Percentiles rank a stretch among this genome's conserved stretches.
phyloP scores from a whole-genome alignment of 495 filamentous ascomycete species.

The Talaromyces borbonicus region DNA sequence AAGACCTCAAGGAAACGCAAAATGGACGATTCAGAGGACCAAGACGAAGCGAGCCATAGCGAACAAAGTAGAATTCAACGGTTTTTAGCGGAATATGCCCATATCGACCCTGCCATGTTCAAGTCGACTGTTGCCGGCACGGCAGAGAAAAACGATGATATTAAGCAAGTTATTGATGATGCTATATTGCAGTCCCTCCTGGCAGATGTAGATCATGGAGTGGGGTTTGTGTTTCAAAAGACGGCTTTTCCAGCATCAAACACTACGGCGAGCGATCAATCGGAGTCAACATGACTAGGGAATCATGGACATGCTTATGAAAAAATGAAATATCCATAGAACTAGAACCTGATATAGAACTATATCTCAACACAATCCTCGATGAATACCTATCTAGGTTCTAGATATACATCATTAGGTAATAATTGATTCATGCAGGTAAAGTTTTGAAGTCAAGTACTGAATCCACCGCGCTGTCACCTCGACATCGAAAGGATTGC shows the following conservation, averaged over 20 bases:
- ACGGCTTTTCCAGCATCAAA: constrained; percentile 12
- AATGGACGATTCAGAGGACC: not conserved
- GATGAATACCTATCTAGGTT: too few relatives aligned
- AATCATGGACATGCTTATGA: too few relatives aligned
- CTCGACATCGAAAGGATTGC: too few relatives aligned
- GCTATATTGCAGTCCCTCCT: constrained; percentile 51
- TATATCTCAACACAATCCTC: too few relatives aligned
- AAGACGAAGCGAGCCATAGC: constrained; percentile 9
- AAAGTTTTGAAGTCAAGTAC: too few relatives aligned
- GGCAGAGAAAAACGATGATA: constrained; percentile 18
- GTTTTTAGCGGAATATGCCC: constrained; percentile 55
- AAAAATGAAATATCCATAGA: too few relatives aligned
- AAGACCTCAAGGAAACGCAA: not conserved
- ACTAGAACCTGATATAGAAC: too few relatives aligned
- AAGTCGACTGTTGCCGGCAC: not conserved
- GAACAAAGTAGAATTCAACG: constrained; percentile 42
- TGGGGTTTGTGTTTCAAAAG: constrained; percentile 65
- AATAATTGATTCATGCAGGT: too few relatives aligned
- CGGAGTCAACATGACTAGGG: too few relatives aligned
- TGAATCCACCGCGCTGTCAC: too few relatives aligned
- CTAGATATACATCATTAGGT: too few relatives aligned
- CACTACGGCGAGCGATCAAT: too few relatives aligned
- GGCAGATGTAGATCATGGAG: constrained; percentile 46
- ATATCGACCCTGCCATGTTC: constrained; percentile 47
- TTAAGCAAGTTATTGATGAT: constrained; percentile 45